A percentile compares a stretch with the other conserved stretches of the same genome.
Conservation (phyloP, 129 eudicot genomes). For the Arctium lappa region DNA sequence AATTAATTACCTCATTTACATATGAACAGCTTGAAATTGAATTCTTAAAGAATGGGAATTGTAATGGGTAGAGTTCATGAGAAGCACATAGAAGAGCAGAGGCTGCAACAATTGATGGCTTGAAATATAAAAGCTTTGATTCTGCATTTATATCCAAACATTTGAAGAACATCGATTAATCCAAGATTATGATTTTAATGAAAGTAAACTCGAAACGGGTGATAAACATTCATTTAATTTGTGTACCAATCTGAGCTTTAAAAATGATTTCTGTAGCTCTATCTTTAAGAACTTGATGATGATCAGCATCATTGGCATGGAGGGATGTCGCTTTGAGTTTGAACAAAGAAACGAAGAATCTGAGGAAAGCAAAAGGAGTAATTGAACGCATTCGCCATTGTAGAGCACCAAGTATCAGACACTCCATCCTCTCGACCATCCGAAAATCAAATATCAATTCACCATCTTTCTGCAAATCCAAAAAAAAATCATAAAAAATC, state of each 20-base stretch:
- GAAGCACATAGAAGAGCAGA: constrained; percentile 52
- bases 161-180: not conserved
- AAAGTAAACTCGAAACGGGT: not conserved
- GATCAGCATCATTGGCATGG: not conserved
- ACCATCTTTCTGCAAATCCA: constrained; percentile 26
- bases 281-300: constrained; percentile 32
- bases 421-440: constrained; percentile 47
- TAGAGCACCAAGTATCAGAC: constrained; percentile 48
- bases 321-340: constrained; percentile 13
- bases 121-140: constrained; percentile 32
- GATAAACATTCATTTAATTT: not conserved
- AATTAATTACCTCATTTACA: constrained; percentile 40
- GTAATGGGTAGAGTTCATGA: constrained; percentile 46
- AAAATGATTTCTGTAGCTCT: constrained; percentile 51
- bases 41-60: constrained; percentile 26
- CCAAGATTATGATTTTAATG: not conserved
- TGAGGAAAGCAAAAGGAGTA: constrained; percentile 45
- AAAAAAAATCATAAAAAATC: not conserved
- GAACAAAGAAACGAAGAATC: constrained; percentile 38
- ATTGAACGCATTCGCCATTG: constrained; percentile 62
- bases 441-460: constrained; percentile 32
- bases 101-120: constrained; percentile 54
- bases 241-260: constrained; percentile 47
- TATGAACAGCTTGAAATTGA: constrained; percentile 36
- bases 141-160: constrained; percentile 16